These are phyloP conservation scores for Blastocystis sp. DNA, from an alignment of 352 stramenopile genomes.

Conservation along the genomic window DNA sequence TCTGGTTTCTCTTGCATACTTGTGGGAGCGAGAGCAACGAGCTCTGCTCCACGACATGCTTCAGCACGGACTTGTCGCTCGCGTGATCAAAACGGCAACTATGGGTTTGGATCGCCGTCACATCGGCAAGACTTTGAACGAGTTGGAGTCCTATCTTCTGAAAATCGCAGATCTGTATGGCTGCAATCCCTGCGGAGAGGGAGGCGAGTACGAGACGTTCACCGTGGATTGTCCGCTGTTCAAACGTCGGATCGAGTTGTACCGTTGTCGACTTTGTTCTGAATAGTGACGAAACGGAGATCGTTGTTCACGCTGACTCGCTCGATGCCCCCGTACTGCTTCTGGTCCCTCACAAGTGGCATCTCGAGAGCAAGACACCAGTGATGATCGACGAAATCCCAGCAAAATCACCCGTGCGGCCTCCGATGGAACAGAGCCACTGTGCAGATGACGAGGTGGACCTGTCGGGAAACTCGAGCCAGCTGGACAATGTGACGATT, in stretches of 20 bases:
- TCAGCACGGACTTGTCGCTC: constrained; percentile 78
- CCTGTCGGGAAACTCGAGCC: background rate
- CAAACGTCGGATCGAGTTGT: constrained; percentile 82
- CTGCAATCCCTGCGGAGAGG: constrained; percentile 95
- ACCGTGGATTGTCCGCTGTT: constrained; percentile 93
- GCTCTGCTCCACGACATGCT: constrained; percentile 87
- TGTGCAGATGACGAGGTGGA: no score
- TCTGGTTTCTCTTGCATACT: constrained; percentile 85
- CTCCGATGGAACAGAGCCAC: no score
- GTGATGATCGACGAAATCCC: no score
- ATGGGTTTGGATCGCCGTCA: constrained; percentile 76
- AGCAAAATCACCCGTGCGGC: no score
- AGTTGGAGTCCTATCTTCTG: constrained; percentile 80
- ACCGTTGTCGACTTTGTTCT: constrained; percentile 51
- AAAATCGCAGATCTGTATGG: constrained; percentile 85
- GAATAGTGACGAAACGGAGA: constrained; percentile 76
- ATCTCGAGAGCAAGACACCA: background rate
- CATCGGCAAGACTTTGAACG: constrained; percentile 72
- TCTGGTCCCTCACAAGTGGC: constrained; percentile 65
- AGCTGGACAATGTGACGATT: background rate
- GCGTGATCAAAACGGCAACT: constrained; percentile 90
- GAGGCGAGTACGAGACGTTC: constrained; percentile 97
- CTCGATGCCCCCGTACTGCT: constrained; percentile 83
- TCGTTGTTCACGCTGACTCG: constrained; percentile 83
- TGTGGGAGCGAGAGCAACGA: constrained; percentile 86